Conservation (phyloP, 148 eudicot genomes). For the Silene conica region DNA sequence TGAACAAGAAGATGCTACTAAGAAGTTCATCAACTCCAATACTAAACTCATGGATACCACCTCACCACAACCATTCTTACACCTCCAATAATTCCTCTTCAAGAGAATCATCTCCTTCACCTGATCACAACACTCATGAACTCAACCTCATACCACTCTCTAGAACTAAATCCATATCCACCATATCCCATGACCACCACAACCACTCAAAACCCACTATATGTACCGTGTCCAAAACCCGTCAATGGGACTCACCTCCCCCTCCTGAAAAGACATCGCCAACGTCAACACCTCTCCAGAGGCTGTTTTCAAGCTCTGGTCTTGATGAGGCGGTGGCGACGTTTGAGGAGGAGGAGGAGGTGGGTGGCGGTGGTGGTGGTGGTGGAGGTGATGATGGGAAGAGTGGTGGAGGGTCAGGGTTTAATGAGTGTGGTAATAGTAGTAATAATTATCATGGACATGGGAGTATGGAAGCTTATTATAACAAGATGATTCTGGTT, state of each 20-base stretch:
- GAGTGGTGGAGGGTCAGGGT: slow-evolving; percentile 33
- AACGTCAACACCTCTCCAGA: slow-evolving; percentile 12
- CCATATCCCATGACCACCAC: slow-evolving; percentile 10
- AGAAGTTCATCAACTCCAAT: slow-evolving; percentile 48
- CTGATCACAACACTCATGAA: slow-evolving; percentile 14
- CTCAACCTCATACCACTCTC: slow-evolving; percentile 1
- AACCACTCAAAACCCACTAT: not conserved
- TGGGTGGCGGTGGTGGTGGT: slow-evolving; percentile 10
- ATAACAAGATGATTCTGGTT: slow-evolving; percentile 45
- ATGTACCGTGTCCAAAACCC: slow-evolving; percentile 1
- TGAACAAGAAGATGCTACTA: slow-evolving; percentile 24
- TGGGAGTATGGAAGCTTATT: slow-evolving; percentile 38
- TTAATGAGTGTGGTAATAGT: slow-evolving; percentile 26
- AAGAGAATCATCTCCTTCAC: slow-evolving; percentile 8
- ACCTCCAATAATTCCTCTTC: slow-evolving; percentile 8
- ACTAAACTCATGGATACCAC: slow-evolving; percentile 30
- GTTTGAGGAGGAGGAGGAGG: slow-evolving; percentile 4
- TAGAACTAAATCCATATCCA: slow-evolving; percentile 20
- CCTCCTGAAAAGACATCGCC: not conserved
- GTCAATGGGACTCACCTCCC: not conserved
- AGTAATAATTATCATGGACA: slow-evolving; percentile 25
- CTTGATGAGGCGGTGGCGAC: slow-evolving; percentile 20
- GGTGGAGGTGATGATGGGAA: slow-evolving; percentile 24
- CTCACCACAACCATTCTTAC: not conserved
- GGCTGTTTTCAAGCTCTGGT: slow-evolving; percentile 26